Conservation (phyloP, 352 stramenopile species). For the Phytophthora citricola region DNA sequence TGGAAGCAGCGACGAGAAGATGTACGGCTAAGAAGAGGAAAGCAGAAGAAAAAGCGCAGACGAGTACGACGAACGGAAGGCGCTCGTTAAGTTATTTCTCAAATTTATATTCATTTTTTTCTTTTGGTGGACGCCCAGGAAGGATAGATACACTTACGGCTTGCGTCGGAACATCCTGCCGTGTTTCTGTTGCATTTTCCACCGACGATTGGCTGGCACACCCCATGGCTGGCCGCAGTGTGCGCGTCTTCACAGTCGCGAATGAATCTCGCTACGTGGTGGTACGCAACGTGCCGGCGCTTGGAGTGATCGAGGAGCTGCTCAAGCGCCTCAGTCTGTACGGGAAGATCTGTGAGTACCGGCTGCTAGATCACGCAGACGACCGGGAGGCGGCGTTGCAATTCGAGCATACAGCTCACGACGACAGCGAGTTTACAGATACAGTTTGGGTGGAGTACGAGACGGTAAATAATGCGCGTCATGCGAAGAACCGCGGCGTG, state of each 20-base stretch:
- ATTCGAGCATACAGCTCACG: slow-evolving; percentile 15
- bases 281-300: slow-evolving; percentile 67
- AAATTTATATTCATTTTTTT: slow-evolving; percentile 39
- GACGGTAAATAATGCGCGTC: slow-evolving; percentile 75
- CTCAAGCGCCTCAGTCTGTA: slow-evolving; percentile 61
- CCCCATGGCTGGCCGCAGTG: slow-evolving; percentile 27
- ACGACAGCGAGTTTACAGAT: slow-evolving; percentile 59
- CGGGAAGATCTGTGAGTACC: slow-evolving; percentile 57
- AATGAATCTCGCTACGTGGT: slow-evolving; percentile 65
- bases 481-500: slow-evolving; percentile 63
- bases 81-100: slow-evolving; percentile 63
- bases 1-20: slow-evolving; percentile 17
- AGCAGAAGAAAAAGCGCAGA: slow-evolving; percentile 28
- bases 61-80: slow-evolving; percentile 39
- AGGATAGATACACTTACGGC: too few species aligned
- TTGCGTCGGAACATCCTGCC: slow-evolving; percentile 11
- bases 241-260: slow-evolving; percentile 70
- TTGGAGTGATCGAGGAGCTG: slow-evolving; percentile 65
- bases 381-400: slow-evolving; percentile 41
- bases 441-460: slow-evolving; percentile 78
- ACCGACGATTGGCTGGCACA: slow-evolving; percentile 33
- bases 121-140: not conserved
- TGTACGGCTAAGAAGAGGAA: slow-evolving; percentile 19
- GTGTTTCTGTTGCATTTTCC: slow-evolving; percentile 23
- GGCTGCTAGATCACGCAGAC: slow-evolving; percentile 55